Evolutionary conservation across 2,329 filamentous ascomycete genomes (phyloP).

Genomic region (Chaetomium olivaceum): DNA sequence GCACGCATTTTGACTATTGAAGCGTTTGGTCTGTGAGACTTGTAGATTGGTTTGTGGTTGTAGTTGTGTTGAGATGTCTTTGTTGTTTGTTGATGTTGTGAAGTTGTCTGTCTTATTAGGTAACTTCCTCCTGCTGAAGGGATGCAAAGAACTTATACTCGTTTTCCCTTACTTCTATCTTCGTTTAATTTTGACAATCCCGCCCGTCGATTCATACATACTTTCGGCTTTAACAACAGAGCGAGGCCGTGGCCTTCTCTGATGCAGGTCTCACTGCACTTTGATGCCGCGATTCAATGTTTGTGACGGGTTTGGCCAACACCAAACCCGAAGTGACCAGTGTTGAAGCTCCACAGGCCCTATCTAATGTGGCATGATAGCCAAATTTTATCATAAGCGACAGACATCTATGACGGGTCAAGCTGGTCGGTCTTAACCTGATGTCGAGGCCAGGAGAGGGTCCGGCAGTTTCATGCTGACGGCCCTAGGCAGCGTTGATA

Average conservation of each 20-base stretch:
- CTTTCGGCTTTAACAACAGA: background rate
- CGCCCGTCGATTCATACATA: background rate
- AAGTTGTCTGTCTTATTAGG: background rate
- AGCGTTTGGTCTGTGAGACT: background rate
- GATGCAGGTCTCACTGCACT: background rate
- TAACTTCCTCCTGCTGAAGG: background rate
- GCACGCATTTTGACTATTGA: conserved; percentile 25
- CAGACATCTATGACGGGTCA: background rate
- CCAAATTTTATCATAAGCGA: background rate
- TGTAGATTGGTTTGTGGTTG: background rate
- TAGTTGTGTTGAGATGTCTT: background rate
- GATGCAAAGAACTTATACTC: background rate
- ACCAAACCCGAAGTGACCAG: background rate
- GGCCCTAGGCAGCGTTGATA: background rate
- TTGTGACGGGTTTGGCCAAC: background rate
- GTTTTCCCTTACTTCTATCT: background rate
- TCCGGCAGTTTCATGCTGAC: background rate
- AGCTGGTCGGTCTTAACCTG: background rate
- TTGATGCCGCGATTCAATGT: background rate
- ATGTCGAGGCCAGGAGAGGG: background rate
- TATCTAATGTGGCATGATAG: background rate
- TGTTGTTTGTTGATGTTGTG: background rate
- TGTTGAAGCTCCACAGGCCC: background rate
- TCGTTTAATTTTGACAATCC: too few species aligned
- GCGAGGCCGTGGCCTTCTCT: background rate